phyloP scores from a whole-genome alignment of 306 rosid species.

The Geum urbanum region DNA sequence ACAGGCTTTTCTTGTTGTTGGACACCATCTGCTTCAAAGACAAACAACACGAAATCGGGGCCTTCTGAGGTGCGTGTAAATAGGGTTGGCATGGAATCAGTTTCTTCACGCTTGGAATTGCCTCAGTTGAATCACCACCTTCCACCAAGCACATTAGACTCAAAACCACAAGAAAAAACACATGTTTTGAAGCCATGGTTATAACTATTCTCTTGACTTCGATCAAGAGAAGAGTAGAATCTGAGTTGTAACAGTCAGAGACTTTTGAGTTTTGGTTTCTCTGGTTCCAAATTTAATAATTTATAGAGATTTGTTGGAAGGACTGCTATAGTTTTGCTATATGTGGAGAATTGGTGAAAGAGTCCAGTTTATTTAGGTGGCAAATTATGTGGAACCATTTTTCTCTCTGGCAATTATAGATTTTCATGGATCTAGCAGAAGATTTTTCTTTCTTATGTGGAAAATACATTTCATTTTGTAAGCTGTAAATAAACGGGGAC shows the following conservation, averaged over 20 bases:
- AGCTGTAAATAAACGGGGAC: background rate
- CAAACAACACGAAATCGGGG: slow-evolving; percentile 37
- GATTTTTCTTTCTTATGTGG: background rate
- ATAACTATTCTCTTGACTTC: background rate
- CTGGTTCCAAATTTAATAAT: background rate
- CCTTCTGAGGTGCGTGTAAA: slow-evolving; percentile 22
- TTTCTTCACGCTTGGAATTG: slow-evolving; percentile 44
- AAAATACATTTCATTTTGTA: background rate
- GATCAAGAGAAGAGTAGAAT: background rate
- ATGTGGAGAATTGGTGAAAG: background rate
- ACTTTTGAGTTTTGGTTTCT: background rate
- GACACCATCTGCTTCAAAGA: slow-evolving; percentile 33
- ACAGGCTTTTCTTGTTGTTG: slow-evolving; percentile 31
- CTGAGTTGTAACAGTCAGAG: background rate
- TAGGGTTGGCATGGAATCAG: slow-evolving; percentile 47
- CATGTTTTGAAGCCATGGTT: slow-evolving; percentile 3
- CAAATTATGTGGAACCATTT: background rate
- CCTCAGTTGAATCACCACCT: background rate
- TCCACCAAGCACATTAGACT: background rate
- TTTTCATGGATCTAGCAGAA: background rate
- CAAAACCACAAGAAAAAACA: background rate
- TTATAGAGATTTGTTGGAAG: background rate
- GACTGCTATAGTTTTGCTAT: background rate
- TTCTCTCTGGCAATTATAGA: background rate
- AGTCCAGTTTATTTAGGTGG: background rate